Percentiles rank a stretch among this genome's conserved stretches.
Conservation (phyloP, 805 yeast genomes). For the Clavispora asparagi region DNA sequence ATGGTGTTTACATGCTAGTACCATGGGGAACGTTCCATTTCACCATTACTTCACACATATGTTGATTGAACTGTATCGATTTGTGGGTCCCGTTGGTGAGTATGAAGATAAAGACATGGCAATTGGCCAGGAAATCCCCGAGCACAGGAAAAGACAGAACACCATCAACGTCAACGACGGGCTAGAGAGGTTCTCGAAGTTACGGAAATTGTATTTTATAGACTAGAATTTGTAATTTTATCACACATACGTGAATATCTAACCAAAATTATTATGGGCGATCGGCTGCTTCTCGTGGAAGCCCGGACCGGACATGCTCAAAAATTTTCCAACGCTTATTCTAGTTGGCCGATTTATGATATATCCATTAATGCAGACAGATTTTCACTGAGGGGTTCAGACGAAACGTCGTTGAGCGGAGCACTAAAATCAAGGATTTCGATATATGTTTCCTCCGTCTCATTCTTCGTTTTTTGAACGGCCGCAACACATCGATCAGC, state of each 20-base stretch:
- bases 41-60: slow-evolving; percentile 21
- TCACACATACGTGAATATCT: neutral
- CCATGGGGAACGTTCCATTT: slow-evolving; percentile 10
- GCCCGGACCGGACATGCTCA: too few species aligned
- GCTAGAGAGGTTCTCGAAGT: slow-evolving; percentile 27
- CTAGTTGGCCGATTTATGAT: neutral
- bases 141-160: slow-evolving; percentile 12
- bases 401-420: slow-evolving; percentile 6
- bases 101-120: slow-evolving; percentile 13
- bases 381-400: neutral
- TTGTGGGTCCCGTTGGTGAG: slow-evolving; percentile 24
- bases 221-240: slow-evolving; percentile 2
- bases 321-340: too few species aligned
- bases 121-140: slow-evolving; percentile 4
- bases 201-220: slow-evolving; percentile 31
- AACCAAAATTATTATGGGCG: neutral
- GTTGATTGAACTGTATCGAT: slow-evolving; percentile 17
- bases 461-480: slow-evolving; percentile 54
- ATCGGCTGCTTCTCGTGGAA: too few species aligned
- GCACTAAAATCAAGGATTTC: slow-evolving; percentile 79
- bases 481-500: slow-evolving; percentile 86
- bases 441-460: slow-evolving; percentile 58
- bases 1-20: slow-evolving; percentile 28
- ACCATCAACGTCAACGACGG: slow-evolving; percentile 29
- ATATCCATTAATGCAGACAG: neutral